Evolutionary conservation across 2,329 filamentous ascomycete species (phyloP), one percentile per base, ranked within the genome.

Genomic region (Drechslerella stenobrocha): DNA sequence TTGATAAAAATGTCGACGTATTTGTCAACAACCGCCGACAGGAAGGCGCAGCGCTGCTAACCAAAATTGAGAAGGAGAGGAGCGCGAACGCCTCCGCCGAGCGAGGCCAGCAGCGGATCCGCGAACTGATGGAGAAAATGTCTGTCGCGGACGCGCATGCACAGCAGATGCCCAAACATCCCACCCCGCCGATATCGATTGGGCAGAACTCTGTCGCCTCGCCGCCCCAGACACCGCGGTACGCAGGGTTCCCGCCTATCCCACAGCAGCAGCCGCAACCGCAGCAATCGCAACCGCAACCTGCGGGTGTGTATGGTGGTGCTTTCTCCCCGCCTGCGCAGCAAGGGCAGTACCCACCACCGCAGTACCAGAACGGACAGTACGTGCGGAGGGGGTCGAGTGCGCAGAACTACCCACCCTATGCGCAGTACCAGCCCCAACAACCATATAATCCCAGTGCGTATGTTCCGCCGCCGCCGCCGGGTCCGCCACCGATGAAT

Each of bases 21-120:
- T 98, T 98, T 77, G 91, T 98, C 71, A 95, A 90, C 79, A 98
- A 98, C 76, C 84, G 93, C 52, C 81, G 91, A 66, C 87, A 89
- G 0, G 93, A 98, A 78, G 93, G 93, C 2, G 89, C 90, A 0
- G 89, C 96, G 75, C 82, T 98, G 3, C 82, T 98, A 32, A 85
- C 84, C 72, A 87, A 90, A 72, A 98, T 98, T 70, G 90, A 96
- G 76, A 85, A 88, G 71, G 85, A 87, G 51, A 87, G 87, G 73
- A 82, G 84, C 2, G 83, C 81, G 51, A 86, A 79, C 34, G 78
- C 79, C 20, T 77, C 81, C 59, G 90, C 90, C 28, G 90, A 96
- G 73, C 81, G 88, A 52, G 92, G 97, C 75, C 86, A 89, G 59
- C 90, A 95, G 74, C 84, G 92, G 57, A 79, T 98, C 58, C 85